Percentiles rank a stretch among this genome's conserved stretches.
Evolutionary conservation across 805 yeast genomes (phyloP).

Genomic region (Starmerella powellii): DNA sequence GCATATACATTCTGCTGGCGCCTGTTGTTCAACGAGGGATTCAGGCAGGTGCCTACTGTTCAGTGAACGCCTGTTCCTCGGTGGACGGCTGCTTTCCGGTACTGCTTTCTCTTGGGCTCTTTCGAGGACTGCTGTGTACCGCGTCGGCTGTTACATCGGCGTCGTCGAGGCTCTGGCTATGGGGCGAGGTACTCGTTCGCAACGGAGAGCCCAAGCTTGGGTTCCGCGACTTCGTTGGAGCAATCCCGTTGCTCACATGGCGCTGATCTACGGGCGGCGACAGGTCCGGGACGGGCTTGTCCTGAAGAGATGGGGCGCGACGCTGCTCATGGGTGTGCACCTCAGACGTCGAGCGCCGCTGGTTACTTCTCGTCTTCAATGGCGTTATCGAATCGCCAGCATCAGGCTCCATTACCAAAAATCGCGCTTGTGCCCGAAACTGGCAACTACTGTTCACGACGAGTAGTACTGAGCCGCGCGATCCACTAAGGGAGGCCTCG

Average conservation of each 20-base stretch:
- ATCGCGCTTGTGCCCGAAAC: too few species aligned
- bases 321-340: conserved; percentile 17
- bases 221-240: conserved; percentile 10
- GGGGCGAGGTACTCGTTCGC: background rate
- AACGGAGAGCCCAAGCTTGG: conserved; percentile 6
- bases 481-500: too few species aligned
- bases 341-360: conserved; percentile 17
- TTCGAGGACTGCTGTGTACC: too few species aligned
- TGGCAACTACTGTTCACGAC: background rate
- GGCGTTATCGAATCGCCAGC: conserved; percentile 14
- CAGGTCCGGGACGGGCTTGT: conserved; percentile 19
- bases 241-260: conserved; percentile 9
- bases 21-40: too few species aligned
- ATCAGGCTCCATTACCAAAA: background rate
- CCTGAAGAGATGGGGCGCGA: conserved; percentile 21
- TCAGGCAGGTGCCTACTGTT: too few species aligned
- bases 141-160: too few species aligned
- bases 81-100: too few species aligned
- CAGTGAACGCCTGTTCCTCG: too few species aligned
- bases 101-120: too few species aligned
- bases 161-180: too few species aligned
- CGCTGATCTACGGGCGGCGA: conserved; percentile 15
- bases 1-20: too few species aligned
- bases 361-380: conserved; percentile 16
- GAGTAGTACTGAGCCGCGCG: background rate